phyloP scores from a whole-genome alignment of 176 grass and related monocot genomes.

The Lolium perenne region DNA sequence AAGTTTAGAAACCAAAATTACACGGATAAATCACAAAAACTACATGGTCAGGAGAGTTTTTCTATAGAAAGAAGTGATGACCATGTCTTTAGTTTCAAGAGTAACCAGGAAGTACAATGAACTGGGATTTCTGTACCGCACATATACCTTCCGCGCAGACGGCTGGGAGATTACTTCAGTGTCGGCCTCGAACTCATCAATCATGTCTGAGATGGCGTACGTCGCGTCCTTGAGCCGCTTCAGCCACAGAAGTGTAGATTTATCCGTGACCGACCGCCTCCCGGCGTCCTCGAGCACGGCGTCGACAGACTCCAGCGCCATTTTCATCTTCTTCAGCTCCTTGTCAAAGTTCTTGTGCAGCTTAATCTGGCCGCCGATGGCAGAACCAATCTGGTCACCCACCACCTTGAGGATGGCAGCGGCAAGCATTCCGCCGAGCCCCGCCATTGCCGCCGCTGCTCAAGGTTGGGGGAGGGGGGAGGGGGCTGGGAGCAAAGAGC shows the following conservation, averaged over 20 bases:
- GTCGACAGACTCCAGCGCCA: neutral
- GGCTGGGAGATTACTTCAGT: neutral
- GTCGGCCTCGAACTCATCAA: neutral
- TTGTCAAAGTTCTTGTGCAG: neutral
- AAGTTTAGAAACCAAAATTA: too few relatives aligned
- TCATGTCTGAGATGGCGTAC: constrained; percentile 27
- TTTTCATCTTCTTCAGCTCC: neutral
- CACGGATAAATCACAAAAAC: too few relatives aligned
- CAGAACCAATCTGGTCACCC: neutral
- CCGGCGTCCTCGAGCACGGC: constrained; percentile 9
- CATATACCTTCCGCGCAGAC: too few relatives aligned
- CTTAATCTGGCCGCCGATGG: neutral
- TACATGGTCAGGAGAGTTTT: too few relatives aligned
- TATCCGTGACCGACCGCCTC: neutral
- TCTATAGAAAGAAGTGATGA: too few relatives aligned
- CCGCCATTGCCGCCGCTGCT: too few relatives aligned
- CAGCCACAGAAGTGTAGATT: neutral
- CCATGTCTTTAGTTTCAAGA: too few relatives aligned
- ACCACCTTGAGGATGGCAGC: neutral
- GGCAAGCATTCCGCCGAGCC: neutral
- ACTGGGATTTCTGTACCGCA: too few relatives aligned
- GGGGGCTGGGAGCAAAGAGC: too few relatives aligned
- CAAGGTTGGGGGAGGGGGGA: too few relatives aligned
- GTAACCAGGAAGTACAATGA: too few relatives aligned
- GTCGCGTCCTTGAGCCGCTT: neutral